These are phyloP conservation scores for Astragalus membranaceus DNA, from an alignment of 306 rosid genomes.

Conservation along the genomic window DNA sequence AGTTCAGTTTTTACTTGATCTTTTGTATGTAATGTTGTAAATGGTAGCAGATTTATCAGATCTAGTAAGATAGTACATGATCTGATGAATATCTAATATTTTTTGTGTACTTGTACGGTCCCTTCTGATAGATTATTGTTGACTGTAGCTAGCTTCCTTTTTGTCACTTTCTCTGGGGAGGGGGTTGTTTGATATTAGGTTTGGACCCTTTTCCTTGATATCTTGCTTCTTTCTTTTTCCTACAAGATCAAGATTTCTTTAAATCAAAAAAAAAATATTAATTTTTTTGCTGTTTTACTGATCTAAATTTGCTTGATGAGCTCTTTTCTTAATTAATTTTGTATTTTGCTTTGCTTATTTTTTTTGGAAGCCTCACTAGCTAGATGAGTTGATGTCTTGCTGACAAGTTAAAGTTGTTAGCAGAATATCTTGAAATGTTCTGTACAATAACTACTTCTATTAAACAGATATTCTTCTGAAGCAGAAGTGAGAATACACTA, in stretches of 20 bases:
- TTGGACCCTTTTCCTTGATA: not conserved
- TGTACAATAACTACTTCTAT: not conserved
- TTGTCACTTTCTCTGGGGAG: not conserved
- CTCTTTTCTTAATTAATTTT: not conserved
- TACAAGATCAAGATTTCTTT: not conserved
- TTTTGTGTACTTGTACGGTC: conserved; percentile 11
- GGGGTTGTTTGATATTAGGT: not conserved
- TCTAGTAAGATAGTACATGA: conserved; percentile 22
- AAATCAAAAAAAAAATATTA: too few relatives aligned
- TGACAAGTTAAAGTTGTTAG: not conserved
- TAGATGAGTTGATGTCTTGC: not conserved
- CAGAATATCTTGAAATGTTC: not conserved
- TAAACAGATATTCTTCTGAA: conserved; percentile 18
- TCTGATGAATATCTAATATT: conserved; percentile 11
- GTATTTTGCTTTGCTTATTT: not conserved
- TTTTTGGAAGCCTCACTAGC: not conserved
- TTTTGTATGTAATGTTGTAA: not conserved
- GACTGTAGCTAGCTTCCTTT: not conserved
- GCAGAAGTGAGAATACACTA: not conserved
- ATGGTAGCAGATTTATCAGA: conserved; percentile 17
- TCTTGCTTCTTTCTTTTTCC: not conserved
- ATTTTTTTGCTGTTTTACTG: not conserved
- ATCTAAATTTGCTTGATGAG: not conserved
- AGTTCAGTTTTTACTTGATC: not conserved
- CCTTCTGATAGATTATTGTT: conserved; percentile 1